Conservation (phyloP, 2,329 filamentous ascomycete species). For the Trichoderma breve region DNA sequence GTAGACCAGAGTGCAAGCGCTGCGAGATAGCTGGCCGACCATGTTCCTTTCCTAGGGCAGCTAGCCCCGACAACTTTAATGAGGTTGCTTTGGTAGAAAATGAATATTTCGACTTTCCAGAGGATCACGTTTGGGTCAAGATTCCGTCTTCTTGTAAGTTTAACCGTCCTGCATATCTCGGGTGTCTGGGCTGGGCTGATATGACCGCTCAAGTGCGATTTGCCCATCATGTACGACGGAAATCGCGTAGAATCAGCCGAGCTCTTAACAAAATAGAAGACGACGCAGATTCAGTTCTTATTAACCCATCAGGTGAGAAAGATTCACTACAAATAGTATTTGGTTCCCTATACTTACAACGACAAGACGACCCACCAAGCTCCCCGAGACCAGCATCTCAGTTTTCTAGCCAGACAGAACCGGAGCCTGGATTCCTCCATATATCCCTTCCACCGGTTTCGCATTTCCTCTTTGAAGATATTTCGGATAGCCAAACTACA, state of each 20-base stretch:
- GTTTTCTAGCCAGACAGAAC: neutral
- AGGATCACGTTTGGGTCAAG: constrained; percentile 4
- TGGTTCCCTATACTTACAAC: neutral
- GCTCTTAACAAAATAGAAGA: neutral
- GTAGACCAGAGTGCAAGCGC: constrained; percentile 1
- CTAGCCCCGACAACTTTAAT: neutral
- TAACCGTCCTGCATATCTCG: neutral
- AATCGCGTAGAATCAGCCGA: neutral
- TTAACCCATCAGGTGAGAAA: neutral
- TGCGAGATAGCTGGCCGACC: constrained; percentile 6
- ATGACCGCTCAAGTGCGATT: neutral
- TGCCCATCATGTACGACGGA: neutral
- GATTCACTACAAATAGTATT: neutral
- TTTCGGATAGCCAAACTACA: neutral
- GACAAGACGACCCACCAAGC: neutral
- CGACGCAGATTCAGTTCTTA: neutral
- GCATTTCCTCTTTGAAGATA: neutral
- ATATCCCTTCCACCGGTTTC: neutral
- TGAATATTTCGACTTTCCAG: neutral
- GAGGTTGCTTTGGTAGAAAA: neutral
- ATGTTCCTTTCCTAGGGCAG: neutral
- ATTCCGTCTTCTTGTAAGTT: neutral
- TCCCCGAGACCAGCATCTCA: neutral
- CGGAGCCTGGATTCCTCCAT: neutral
- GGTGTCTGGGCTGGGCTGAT: neutral